phyloP scores from a whole-genome alignment of 2,329 filamentous ascomycete genomes.

The Aspergillus hiratsukae region DNA sequence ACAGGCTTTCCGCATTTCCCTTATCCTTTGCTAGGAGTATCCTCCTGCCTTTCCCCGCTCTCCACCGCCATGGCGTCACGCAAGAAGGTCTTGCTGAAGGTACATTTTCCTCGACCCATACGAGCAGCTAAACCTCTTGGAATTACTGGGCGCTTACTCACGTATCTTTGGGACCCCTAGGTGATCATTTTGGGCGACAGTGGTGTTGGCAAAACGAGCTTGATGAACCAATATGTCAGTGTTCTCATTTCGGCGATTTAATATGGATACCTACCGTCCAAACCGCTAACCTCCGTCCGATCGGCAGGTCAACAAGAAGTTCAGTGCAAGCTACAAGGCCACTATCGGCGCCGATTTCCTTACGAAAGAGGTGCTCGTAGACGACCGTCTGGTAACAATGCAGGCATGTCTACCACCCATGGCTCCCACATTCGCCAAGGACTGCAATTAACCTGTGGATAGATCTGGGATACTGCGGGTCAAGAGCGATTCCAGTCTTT shows the following conservation, averaged over 20 bases:
- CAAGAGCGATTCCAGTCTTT: slow-evolving; percentile 97
- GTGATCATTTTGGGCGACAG: slow-evolving; percentile 99
- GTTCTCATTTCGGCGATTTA: slow-evolving; percentile 6
- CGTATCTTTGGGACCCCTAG: slow-evolving; percentile 44
- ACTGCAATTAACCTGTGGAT: slow-evolving; percentile 8
- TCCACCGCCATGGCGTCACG: slow-evolving; percentile 61
- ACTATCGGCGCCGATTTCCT: slow-evolving; percentile 98
- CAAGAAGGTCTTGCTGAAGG: slow-evolving; percentile 91
- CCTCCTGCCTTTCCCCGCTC: slow-evolving; percentile 2
- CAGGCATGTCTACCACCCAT: slow-evolving; percentile 57
- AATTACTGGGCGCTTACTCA: slow-evolving; percentile 6
- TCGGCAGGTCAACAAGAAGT: slow-evolving; percentile 96
- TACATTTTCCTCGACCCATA: slow-evolving; percentile 37
- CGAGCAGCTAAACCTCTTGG: neutral
- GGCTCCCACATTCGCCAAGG: neutral
- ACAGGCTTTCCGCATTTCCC: neutral
- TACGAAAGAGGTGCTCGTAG: slow-evolving; percentile 94
- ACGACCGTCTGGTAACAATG: slow-evolving; percentile 97
- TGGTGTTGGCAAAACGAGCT: slow-evolving; percentile 97
- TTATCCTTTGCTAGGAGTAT: neutral
- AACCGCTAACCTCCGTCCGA: slow-evolving; percentile 12
- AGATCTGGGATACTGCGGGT: slow-evolving; percentile 97
- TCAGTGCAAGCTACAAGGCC: slow-evolving; percentile 98
- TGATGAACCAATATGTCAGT: slow-evolving; percentile 99
- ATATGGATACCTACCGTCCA: neutral